These are phyloP conservation scores for Yarrowia phangngaensis DNA, from an alignment of 805 yeast species.

Conservation along the genomic window DNA sequence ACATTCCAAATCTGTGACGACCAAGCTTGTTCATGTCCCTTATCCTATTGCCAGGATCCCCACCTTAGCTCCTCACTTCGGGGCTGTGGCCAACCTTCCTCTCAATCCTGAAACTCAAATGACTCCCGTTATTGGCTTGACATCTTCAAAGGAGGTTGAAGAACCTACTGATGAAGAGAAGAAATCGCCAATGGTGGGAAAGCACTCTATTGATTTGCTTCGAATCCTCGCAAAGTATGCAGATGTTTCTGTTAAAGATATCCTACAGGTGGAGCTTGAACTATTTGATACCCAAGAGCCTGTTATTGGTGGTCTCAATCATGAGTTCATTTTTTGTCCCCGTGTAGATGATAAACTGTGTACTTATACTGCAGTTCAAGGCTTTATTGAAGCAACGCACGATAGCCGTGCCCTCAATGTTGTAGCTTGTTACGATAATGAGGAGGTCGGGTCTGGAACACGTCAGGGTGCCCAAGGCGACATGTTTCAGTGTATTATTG, in stretches of 20 bases:
- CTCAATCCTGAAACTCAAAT: constrained; percentile 77
- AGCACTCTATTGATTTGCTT: constrained; percentile 63
- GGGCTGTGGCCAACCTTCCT: constrained; percentile 62
- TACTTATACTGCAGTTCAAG: constrained; percentile 64
- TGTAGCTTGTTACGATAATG: constrained; percentile 71
- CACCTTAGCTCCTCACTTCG: constrained; percentile 83
- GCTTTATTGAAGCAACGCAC: constrained; percentile 42
- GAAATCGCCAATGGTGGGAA: constrained; percentile 63
- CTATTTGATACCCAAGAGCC: constrained; percentile 80
- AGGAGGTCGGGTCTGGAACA: constrained; percentile 77
- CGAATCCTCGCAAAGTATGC: constrained; percentile 65
- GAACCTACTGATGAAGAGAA: constrained; percentile 57
- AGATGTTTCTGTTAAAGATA: constrained; percentile 54
- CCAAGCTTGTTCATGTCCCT: constrained; percentile 42
- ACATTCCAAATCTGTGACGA: constrained; percentile 33
- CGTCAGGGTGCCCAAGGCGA: constrained; percentile 84
- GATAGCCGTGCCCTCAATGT: constrained; percentile 41
- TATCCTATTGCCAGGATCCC: constrained; percentile 69
- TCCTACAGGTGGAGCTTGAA: constrained; percentile 70
- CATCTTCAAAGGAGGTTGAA: constrained; percentile 36
- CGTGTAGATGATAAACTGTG: constrained; percentile 83
- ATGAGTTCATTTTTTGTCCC: constrained; percentile 76
- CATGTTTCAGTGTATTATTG: constrained; percentile 59
- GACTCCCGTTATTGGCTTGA: constrained; percentile 71
- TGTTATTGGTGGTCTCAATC: constrained; percentile 67